Base-by-base conservation (phyloP, 2,329 filamentous ascomycete genomes). In the Sporothrix brunneoviolacea region DNA sequence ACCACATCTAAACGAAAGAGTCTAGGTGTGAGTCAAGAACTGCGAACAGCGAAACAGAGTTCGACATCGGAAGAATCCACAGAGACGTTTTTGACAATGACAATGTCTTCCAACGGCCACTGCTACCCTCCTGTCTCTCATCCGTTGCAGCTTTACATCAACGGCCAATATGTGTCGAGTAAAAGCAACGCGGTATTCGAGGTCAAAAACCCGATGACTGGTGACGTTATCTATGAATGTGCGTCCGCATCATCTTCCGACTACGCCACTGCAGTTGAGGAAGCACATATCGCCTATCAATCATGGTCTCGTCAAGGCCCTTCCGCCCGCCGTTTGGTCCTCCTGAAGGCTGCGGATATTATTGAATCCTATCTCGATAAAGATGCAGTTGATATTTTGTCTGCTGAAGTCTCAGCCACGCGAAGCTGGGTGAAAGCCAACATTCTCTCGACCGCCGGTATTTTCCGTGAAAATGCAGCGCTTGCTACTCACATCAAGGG, bases 261-360 rank as follows among this genome's bases (percentile, higher is more conserved):
- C 53, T 81, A 82, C 19, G 67, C 76, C 8, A 64, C 68, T 8
- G 74, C 79, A 8, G 63, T 71, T 52, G 55, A 61, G 15, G 55
- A 59, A 6, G 82, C 83, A 1, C 67, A 81, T 41, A 66, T 68
- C 15, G 83, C 83, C 0, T 83, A 82, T 64, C 73, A 74, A 27
- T 63, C 73, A 48, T 88, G 84, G 84, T 73, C 75, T 9, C 73
- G 73, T 56, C 76, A 73, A 12, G 77, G 76, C 52, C 74, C 79
- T 1, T 65, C 72, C 16, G 63, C 72, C 8, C 77, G 82, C 43
- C 76, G 82, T 42, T 72, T 79, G 54, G 79, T 88, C 57, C 70
- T 88, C 50, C 67, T 81, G 35, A 78, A 76, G 58, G 79, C 82
- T 0, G 79, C 82, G 2, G 76, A 79, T 27, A 70, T 86, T 35